Percentiles rank a stretch among this genome's conserved stretches.
These are phyloP conservation scores for Suillus variegatus DNA, from an alignment of 768 basidiomycete species.

Conservation along the genomic window DNA sequence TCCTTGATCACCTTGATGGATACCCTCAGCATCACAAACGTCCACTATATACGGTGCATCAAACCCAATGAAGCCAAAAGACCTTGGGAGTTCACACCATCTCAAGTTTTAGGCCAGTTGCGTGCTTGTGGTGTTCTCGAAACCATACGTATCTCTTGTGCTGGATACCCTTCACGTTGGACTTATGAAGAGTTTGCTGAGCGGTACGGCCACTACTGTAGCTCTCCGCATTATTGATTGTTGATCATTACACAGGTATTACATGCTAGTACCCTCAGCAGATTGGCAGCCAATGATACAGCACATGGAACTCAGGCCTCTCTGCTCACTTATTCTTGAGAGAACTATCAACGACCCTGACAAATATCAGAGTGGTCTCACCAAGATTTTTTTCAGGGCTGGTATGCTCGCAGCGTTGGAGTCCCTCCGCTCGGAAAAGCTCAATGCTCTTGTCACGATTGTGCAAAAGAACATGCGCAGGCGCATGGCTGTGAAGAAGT, in stretches of 20 bases:
- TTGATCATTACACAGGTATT: constrained; percentile 64
- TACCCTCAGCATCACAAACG: constrained; percentile 94
- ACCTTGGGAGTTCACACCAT: constrained; percentile 96
- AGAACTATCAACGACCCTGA: constrained; percentile 90
- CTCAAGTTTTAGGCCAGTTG: constrained; percentile 92
- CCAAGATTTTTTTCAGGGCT: constrained; percentile 99
- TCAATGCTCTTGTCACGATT: constrained; percentile 90
- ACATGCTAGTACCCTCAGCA: constrained; percentile 89
- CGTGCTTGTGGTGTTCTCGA: constrained; percentile 98
- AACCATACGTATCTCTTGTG: constrained; percentile 98
- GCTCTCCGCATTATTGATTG: constrained; percentile 7
- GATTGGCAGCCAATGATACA: constrained; percentile 89
- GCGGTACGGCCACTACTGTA: constrained; percentile 53
- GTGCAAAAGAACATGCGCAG: constrained; percentile 98
- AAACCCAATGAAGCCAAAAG: constrained; percentile 97
- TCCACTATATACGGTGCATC: constrained; percentile 99
- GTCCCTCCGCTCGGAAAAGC: constrained; percentile 80
- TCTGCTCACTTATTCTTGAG: constrained; percentile 84
- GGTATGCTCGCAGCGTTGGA: constrained; percentile 98
- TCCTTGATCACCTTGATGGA: constrained; percentile 95
- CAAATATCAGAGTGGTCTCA: constrained; percentile 96
- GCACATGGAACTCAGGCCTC: constrained; percentile 70
- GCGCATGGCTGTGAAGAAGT: constrained; percentile 80
- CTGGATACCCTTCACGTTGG: constrained; percentile 98
- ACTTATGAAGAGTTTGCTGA: constrained; percentile 98